Evolutionary conservation across 768 basidiomycete species (phyloP).

Genomic region (Pleurotus tuber-regium): DNA sequence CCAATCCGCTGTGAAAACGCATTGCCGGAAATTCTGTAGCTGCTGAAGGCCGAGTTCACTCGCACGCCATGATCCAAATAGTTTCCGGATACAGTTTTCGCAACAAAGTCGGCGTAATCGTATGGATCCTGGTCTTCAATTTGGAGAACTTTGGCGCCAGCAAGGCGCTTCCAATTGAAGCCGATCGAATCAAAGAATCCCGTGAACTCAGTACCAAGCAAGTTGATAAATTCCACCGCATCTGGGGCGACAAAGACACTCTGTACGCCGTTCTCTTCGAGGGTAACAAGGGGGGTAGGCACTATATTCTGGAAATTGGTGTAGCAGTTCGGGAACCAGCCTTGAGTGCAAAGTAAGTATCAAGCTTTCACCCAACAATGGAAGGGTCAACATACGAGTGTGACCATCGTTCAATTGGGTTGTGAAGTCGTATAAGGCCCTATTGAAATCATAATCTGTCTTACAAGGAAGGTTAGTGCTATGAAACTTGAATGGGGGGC

Average conservation of each 20-base stretch:
- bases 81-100: constrained; percentile 58
- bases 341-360: constrained; percentile 23
- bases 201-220: constrained; percentile 44
- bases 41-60: constrained; percentile 60
- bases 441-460: constrained; percentile 69
- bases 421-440: constrained; percentile 51
- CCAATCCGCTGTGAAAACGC: constrained; percentile 59
- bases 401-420: constrained; percentile 64
- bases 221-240: constrained; percentile 46
- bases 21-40: constrained; percentile 47
- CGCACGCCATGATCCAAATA: constrained; percentile 63
- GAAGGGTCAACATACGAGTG: constrained; percentile 43
- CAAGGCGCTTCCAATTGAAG: constrained; percentile 60
- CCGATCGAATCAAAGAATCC: constrained; percentile 42
- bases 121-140: constrained; percentile 55
- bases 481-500: not conserved
- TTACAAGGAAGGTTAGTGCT: constrained; percentile 20
- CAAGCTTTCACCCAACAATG: too few species aligned
- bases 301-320: constrained; percentile 51
- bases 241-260: constrained; percentile 55
- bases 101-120: constrained; percentile 54
- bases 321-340: constrained; percentile 59
- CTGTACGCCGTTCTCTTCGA: constrained; percentile 45
- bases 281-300: constrained; percentile 52
- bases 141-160: constrained; percentile 53